Conservation (phyloP, 2,329 filamentous ascomycete species). For the Monilinia fructicola region DNA sequence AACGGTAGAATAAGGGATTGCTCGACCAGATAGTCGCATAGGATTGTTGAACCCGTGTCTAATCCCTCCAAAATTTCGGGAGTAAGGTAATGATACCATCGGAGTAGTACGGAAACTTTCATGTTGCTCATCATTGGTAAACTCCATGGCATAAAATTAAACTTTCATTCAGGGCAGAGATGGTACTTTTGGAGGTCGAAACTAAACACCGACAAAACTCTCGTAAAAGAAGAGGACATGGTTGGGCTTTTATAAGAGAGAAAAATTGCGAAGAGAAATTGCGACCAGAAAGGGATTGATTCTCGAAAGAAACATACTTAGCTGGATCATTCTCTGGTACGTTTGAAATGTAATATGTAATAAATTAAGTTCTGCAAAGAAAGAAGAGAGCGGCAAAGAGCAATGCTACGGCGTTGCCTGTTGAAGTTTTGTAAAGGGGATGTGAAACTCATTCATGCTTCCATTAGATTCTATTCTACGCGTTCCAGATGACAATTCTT, state of each 20-base stretch:
- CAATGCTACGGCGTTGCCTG: not conserved
- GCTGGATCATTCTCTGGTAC: constrained; percentile 20
- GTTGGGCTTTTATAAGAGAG: not conserved
- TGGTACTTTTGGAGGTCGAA: not conserved
- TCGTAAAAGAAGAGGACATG: not conserved
- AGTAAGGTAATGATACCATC: constrained; percentile 6
- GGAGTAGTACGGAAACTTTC: not conserved
- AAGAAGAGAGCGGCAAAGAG: constrained; percentile 13
- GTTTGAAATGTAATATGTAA: constrained; percentile 17
- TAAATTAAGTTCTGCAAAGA: constrained; percentile 17
- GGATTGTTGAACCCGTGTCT: constrained; percentile 22
- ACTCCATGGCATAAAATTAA: not conserved
- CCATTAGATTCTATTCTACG: constrained; percentile 45
- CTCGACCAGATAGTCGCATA: constrained; percentile 6
- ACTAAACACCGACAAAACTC: not conserved
- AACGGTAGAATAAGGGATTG: constrained; percentile 2
- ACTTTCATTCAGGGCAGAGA: not conserved
- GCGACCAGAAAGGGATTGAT: not conserved
- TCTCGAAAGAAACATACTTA: constrained; percentile 19
- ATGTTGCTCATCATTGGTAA: not conserved
- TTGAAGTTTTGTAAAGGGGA: not conserved
- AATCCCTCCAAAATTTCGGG: constrained; percentile 21
- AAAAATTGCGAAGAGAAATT: not conserved
- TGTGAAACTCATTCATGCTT: constrained; percentile 25
- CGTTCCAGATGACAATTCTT: constrained; percentile 75